Conservation (phyloP, 1,284 basidiomycete genomes). For the Leccinum subrobustum region DNA sequence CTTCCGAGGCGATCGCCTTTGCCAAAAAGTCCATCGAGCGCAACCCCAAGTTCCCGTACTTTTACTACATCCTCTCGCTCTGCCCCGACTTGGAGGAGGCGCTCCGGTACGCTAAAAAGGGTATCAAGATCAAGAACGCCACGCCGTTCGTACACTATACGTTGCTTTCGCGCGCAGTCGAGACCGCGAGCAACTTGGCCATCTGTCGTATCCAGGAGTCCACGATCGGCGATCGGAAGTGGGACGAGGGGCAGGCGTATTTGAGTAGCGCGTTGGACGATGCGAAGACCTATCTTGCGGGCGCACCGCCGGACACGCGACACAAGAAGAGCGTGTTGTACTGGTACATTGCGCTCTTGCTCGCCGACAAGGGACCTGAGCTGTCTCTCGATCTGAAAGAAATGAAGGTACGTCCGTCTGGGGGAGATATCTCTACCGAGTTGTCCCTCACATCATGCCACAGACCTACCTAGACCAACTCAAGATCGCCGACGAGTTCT, state of each 20-base stretch:
- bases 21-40: conserved; percentile 47
- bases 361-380: conserved; percentile 49
- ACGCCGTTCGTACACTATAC: conserved; percentile 50
- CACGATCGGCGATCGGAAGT: conserved; percentile 41
- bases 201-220: conserved; percentile 46
- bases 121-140: conserved; percentile 46
- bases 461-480: conserved; percentile 46
- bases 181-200: conserved; percentile 56
- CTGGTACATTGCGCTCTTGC: conserved; percentile 55
- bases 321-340: conserved; percentile 56
- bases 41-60: conserved; percentile 55
- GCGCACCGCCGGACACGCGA: conserved; percentile 59
- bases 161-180: conserved; percentile 56
- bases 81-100: conserved; percentile 37
- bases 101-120: conserved; percentile 49
- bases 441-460: background rate
- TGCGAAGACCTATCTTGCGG: conserved; percentile 49
- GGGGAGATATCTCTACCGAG: background rate
- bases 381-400: conserved; percentile 48
- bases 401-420: conserved; percentile 39
- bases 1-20: conserved; percentile 43
- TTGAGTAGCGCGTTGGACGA: conserved; percentile 56
- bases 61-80: conserved; percentile 54
- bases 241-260: conserved; percentile 59
- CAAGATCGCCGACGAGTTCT: conserved; percentile 49